Base-by-base conservation (phyloP, 2,329 filamentous ascomycete species). In the Dothistroma septosporum region DNA sequence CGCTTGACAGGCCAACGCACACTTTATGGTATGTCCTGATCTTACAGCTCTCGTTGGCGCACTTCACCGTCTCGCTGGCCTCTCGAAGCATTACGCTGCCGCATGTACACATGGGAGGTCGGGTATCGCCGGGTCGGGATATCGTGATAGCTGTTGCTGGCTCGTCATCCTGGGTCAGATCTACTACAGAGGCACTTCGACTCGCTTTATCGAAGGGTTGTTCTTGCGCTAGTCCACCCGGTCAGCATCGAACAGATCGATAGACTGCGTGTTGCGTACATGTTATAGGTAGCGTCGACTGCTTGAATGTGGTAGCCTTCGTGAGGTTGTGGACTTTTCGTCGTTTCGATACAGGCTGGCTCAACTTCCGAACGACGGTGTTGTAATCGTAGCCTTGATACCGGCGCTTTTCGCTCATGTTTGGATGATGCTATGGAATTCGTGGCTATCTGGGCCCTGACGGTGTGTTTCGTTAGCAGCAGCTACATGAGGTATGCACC, bases 1-100 rank as follows among this genome's bases (percentile, higher is more conserved):
- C 41, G 37, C 35, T 55, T 3, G 53, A 41, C 19, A 55, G 53
- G 19, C 53, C 53, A 47, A 55, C 53, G 35, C 53, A 55, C 2
- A 22, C 53, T 24, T 55, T 55, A 22, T 55, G 53, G 28, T 55
- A 55, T 31, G n/a, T 55, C 21, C 28, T n/a, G 22, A 32, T 47
- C 41, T 46, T 46, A 44, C 53, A 55, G 19, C 32, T 31, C 22
- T 46, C 37, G 28, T 28, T 55, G 12, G 53, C 53, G 19, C 53
- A 55, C 22, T 47, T 41, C 12, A 55, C 53, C 4, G 21, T 32
- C 11, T 47, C 53, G 21, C 53, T 37, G 10, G 53, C 53, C 10
- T 55, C 37, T 44, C 41, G 14, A 44, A 28, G 11, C 21, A 28
- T 55, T 21, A 12, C 53, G 47, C 47, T 28, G 47, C 6, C 28